Base-by-base conservation (phyloP, 495 filamentous ascomycete genomes). In the Terfezia boudieri region DNA sequence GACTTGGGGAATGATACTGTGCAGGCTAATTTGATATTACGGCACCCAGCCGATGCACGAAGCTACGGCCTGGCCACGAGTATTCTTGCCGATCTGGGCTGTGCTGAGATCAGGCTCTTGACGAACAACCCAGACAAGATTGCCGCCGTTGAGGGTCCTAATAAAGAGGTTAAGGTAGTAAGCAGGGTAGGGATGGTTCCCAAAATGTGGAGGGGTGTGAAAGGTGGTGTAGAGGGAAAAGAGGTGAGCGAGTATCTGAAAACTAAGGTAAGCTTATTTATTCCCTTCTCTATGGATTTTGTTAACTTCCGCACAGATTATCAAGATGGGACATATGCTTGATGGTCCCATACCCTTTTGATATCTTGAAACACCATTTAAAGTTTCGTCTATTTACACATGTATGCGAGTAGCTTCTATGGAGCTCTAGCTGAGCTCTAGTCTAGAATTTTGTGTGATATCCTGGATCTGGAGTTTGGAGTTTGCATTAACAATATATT, bases 61-160 rank as follows among this genome's bases (percentile, higher is more conserved):
- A 88, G 83, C 58, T 98, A 98, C 66, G 90, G 92, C 1, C 68
- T 98, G 50, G 90, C 90, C 9, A 98, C 92, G 5, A 86, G 88
- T 5, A 96, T 98, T 73, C 71, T 98, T 41, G 69, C 80, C 54
- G 90, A 98, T 71, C 71, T 98, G 36, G 86, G 83, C 0, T 74
- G 81, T 46, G 67, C 71, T 20, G 86, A 90, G 11, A 79, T 95
- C 51, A 71, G 84, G 54, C 67, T 98, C 37, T 70, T 98, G 56
- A 98, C 90, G n/a, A 98, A 98, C 67, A 98, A 98, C 62, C 90
- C 90, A 0, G 90, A 98, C 59, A 98, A 98, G 71, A 81, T 96
- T 36, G 74, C 86, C 23, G 90, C 90, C 2, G 84, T 98, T 8
- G 90, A 98, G 63, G 90, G 90, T 0, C 49, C 49, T n/a, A 12